These are phyloP conservation scores for Rhodotorula sphaerocarpa DNA, from an alignment of 768 basidiomycete genomes.

Conservation along the genomic window DNA sequence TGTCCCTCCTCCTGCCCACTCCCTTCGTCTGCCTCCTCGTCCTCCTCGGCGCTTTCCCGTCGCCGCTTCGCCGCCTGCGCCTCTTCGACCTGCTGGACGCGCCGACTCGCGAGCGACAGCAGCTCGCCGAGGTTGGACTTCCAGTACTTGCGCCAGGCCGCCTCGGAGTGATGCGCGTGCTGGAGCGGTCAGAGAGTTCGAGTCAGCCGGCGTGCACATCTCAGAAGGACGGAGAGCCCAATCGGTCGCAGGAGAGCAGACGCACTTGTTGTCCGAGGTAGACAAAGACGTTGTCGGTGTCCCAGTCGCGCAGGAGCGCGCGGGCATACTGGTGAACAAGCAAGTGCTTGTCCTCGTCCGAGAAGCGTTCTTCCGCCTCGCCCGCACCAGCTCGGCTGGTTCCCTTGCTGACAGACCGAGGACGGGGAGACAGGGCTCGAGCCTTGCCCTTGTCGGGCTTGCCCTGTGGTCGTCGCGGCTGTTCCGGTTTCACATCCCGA, in stretches of 20 bases:
- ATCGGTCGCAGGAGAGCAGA: neutral
- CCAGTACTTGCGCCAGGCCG: neutral
- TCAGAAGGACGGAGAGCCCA: neutral
- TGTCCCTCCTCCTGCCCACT: neutral
- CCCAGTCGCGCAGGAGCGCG: too few species aligned
- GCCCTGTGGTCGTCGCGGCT: fast-evolving
- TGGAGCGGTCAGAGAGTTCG: neutral
- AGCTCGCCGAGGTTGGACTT: neutral
- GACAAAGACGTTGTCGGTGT: neutral
- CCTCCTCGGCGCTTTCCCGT: neutral
- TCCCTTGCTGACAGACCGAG: neutral
- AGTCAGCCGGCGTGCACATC: too few species aligned
- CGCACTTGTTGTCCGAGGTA: neutral
- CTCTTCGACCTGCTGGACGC: neutral
- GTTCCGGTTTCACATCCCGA: too few species aligned
- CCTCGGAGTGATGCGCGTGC: neutral
- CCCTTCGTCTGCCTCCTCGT: neutral
- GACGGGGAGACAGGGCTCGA: neutral
- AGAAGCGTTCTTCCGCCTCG: neutral
- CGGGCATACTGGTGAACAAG: neutral
- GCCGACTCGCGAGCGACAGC: neutral
- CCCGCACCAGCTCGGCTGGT: neutral
- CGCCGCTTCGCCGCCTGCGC: too few species aligned
- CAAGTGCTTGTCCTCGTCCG: neutral
- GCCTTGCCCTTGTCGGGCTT: neutral